Evolutionary conservation across 352 stramenopile genomes (phyloP).

Genomic region (Pythium chondricola): DNA sequence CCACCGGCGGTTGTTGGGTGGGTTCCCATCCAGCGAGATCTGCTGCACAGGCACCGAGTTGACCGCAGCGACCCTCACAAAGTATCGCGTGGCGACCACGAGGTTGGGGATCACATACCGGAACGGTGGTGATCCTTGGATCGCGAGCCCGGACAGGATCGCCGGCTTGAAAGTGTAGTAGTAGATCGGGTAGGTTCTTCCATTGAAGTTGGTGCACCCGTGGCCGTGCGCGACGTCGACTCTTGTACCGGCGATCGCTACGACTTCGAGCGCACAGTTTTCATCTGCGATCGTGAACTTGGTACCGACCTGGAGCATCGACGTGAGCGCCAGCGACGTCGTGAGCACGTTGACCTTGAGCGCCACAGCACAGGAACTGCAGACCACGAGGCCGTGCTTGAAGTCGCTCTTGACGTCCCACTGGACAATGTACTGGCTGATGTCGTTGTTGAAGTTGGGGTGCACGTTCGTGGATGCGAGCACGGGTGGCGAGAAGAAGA

Average conservation of each 20-base stretch:
- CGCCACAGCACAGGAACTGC: conserved; percentile 31
- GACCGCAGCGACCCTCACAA: conserved; percentile 86
- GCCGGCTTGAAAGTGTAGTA: conserved; percentile 53
- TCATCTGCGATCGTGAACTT: conserved; percentile 49
- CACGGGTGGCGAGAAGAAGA: conserved; percentile 84
- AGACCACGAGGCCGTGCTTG: conserved; percentile 52
- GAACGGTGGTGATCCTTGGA: conserved; percentile 80
- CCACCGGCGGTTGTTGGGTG: conserved; percentile 91
- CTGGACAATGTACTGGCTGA: conserved; percentile 85
- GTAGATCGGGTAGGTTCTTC: conserved; percentile 37
- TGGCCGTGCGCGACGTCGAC: conserved; percentile 20
- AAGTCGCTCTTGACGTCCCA: conserved; percentile 77
- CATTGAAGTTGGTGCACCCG: conserved; percentile 42
- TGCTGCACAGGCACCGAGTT: conserved; percentile 87
- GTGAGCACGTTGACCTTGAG: conserved; percentile 35
- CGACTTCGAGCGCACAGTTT: conserved; percentile 38
- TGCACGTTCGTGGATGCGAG: conserved; percentile 43
- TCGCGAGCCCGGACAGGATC: conserved; percentile 42
- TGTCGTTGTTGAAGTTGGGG: conserved; percentile 77
- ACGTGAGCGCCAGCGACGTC: conserved; percentile 26
- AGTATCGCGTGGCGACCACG: conserved; percentile 70
- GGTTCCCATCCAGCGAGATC: conserved; percentile 69
- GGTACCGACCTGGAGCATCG: conserved; percentile 24
- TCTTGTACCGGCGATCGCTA: conserved; percentile 5
- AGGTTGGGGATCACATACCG: conserved; percentile 74